Base-by-base conservation (phyloP, 805 yeast genomes). In the Starmerella scarabaei region DNA sequence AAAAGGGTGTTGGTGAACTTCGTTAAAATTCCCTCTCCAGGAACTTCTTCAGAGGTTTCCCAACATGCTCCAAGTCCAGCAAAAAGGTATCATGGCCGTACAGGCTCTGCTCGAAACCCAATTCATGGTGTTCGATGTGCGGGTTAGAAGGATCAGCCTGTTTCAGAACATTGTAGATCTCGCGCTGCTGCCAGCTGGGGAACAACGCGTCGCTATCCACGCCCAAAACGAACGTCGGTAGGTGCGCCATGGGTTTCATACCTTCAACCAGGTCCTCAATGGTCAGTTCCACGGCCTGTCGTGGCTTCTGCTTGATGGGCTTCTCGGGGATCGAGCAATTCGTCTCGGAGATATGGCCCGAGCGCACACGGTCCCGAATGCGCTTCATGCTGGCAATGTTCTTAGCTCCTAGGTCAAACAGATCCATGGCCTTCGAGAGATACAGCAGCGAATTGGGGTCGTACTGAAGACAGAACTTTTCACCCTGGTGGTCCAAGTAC, bases 111-210 rank as follows among this genome's bases (percentile, higher is more conserved):
- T 81, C 80, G 42, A 74, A 74, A 31, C 85, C 75, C 43, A 86
- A 66, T 56, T 86, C 95, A 40, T 75, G 67, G 56, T 84, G 83
- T 42, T 64, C 62, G 35, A 79, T 67, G 32, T 65, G 33, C 58
- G 60, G 17, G 53, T 57, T 49, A 19, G 49, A 44, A 18, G 50
- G 49, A 33, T 60, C 55, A 12, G 53, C 42, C 16, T 30, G 14
- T 15, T 21, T 35, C 35, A 86, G 65, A 28, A 75, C 72, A 14
- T 73, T 71, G 21, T 74, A 76, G 41, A 83, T 75, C 56, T 86
- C 95, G 41, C 76, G 62, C 60, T 86, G 96, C 63, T 86, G 96
- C 94, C 94, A 83, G 28, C 78, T 82, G 1, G 96, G 96, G 66
- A 86, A 86, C 37, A 86, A 66, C 30, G 81, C 80, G 57, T 86